Evolutionary conservation across 2,329 filamentous ascomycete genomes (phyloP).

Genomic region (Nothomitra cinnamomea): DNA sequence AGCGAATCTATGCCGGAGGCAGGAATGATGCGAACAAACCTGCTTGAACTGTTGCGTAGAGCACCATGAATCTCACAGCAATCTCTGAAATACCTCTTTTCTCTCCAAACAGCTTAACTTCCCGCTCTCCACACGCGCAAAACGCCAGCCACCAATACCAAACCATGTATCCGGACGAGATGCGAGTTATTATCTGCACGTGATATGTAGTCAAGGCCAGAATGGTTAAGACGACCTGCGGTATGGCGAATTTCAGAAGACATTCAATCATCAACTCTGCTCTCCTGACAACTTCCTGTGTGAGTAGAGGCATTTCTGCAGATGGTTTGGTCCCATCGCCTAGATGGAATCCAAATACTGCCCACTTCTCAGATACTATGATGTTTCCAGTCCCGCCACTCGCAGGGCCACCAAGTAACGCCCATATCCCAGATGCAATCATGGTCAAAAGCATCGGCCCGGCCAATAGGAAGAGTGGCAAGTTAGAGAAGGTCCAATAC

Average conservation of each 20-base stretch:
- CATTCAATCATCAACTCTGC: background rate
- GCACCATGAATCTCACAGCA: constrained; percentile 50
- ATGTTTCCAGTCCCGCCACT: constrained; percentile 21
- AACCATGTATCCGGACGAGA: constrained; percentile 73
- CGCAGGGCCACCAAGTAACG: constrained; percentile 15
- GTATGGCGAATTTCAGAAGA: constrained; percentile 5
- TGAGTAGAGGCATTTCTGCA: background rate
- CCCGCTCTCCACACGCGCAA: constrained; percentile 14
- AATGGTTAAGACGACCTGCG: constrained; percentile 52
- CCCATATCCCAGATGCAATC: constrained; percentile 39
- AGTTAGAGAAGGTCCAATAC: constrained; percentile 79
- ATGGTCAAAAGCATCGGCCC: constrained; percentile 58
- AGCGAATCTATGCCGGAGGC: constrained; percentile 51
- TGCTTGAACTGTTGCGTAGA: constrained; percentile 72
- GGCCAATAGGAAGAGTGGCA: constrained; percentile 76
- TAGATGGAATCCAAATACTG: constrained; percentile 15
- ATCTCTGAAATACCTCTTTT: constrained; percentile 13
- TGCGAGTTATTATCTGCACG: constrained; percentile 80
- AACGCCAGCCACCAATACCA: constrained; percentile 74
- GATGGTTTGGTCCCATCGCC: background rate
- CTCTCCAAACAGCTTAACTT: constrained; percentile 9
- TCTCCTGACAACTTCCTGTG: background rate
- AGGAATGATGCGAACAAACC: constrained; percentile 79
- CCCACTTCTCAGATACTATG: constrained; percentile 38
- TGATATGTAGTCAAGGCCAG: constrained; percentile 70